Percentiles rank a stretch among this genome's conserved stretches.
Conservation (phyloP, 176 grass and related monocot genomes). For the Poa pratensis region DNA sequence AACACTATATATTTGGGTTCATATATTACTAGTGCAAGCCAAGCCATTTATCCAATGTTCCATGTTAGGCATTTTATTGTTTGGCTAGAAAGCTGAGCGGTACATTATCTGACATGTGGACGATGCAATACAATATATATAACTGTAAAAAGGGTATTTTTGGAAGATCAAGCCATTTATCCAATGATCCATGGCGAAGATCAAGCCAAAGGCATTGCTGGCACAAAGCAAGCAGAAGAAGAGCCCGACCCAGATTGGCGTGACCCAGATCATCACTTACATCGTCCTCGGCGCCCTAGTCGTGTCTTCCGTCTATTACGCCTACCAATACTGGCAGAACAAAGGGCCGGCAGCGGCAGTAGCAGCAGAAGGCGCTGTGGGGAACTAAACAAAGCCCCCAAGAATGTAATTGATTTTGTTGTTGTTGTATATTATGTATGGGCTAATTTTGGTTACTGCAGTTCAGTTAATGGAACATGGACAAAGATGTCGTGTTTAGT, state of each 20-base stretch:
- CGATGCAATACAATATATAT: background rate
- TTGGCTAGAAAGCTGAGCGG: background rate
- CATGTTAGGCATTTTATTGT: background rate
- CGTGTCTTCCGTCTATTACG: slow-evolving; percentile 49
- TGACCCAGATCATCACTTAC: slow-evolving; percentile 55
- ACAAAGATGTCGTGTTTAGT: slow-evolving; percentile 24
- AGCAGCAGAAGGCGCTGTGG: slow-evolving; percentile 22
- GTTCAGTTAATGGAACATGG: slow-evolving; percentile 11
- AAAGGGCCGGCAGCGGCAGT: slow-evolving; percentile 1
- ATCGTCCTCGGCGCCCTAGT: slow-evolving; percentile 43
- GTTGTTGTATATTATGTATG: slow-evolving; percentile 36
- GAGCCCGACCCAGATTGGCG: slow-evolving; percentile 58
- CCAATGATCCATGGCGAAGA: slow-evolving; percentile 70
- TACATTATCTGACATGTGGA: background rate
- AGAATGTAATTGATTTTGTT: slow-evolving; percentile 14
- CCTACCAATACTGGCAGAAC: slow-evolving; percentile 61
- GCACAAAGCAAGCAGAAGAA: slow-evolving; percentile 85
- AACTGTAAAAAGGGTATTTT: background rate
- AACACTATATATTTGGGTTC: background rate
- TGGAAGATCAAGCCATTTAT: too few species aligned
- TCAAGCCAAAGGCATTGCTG: slow-evolving; percentile 79
- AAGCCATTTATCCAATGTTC: background rate
- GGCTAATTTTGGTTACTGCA: slow-evolving; percentile 22
- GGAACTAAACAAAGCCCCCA: slow-evolving; percentile 36
- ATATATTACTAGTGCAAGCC: background rate